phyloP scores from a whole-genome alignment of 2,329 filamentous ascomycete species.

The Aaosphaeria arxii region DNA sequence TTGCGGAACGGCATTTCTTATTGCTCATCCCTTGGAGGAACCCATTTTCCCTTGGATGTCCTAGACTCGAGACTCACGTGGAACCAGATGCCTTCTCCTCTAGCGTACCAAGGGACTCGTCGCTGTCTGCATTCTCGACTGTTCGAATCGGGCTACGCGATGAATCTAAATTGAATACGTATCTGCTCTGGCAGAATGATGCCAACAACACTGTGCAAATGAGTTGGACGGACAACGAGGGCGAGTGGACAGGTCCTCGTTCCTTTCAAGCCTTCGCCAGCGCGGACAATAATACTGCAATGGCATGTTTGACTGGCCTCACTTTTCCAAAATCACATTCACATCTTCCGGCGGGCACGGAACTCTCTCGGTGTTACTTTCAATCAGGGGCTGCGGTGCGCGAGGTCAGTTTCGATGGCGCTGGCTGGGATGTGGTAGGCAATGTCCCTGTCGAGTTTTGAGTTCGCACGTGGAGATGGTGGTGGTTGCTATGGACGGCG shows the following conservation, averaged over 20 bases:
- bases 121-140: constrained; percentile 12
- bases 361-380: constrained; percentile 18
- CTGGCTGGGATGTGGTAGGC: constrained; percentile 12
- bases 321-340: constrained; percentile 7
- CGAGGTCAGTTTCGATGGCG: constrained; percentile 15
- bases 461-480: background rate
- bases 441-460: constrained; percentile 11
- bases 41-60: no score
- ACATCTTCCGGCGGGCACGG: constrained; percentile 5
- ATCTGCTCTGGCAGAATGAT: constrained; percentile 14
- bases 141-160: constrained; percentile 3
- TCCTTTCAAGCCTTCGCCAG: constrained; percentile 9
- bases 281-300: constrained; percentile 12
- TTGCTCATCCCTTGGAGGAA: no score
- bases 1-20: background rate
- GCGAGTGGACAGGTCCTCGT: constrained; percentile 14
- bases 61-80: background rate
- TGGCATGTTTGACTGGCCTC: constrained; percentile 12
- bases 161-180: constrained; percentile 6
- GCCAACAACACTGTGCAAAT: constrained; percentile 10
- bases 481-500: background rate
- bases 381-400: constrained; percentile 11
- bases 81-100: constrained; percentile 9
- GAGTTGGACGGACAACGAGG: constrained; percentile 11
- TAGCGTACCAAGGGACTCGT: constrained; percentile 8